Evolutionary conservation across 345 rosid genomes (phyloP).

Genomic region (Eucalyptus urophylla): DNA sequence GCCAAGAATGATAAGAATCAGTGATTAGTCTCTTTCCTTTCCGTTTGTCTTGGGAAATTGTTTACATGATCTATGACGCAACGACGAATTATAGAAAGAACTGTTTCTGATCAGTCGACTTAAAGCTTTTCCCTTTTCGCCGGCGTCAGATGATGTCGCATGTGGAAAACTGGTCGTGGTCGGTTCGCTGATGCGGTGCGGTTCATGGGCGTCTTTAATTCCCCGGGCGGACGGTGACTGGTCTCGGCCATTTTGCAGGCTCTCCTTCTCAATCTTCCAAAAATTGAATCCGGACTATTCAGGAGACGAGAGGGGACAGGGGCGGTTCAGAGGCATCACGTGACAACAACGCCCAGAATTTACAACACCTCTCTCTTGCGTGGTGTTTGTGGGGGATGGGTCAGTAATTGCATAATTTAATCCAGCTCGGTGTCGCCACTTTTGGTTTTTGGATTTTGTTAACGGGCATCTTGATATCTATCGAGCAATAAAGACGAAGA

Average conservation of each 20-base stretch:
- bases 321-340: background rate
- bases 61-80: background rate
- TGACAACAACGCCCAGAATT: background rate
- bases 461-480: background rate
- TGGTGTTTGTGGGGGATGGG: background rate
- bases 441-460: background rate
- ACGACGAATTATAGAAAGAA: background rate
- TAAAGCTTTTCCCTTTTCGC: background rate
- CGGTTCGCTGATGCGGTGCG: background rate
- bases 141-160: background rate
- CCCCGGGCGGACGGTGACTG: background rate
- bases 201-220: background rate
- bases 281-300: background rate
- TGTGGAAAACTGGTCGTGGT: background rate
- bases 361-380: background rate
- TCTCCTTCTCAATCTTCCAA: background rate
- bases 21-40: background rate
- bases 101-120: background rate
- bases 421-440: background rate
- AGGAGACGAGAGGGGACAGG: background rate
- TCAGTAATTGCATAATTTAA: background rate
- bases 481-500: background rate
- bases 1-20: background rate
- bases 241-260: background rate
- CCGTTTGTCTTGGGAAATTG: background rate